Percentiles rank a stretch among this genome's conserved stretches.
Conservation (phyloP, 163 green algal species). For the Chlamydomonas reinhardtii region DNA sequence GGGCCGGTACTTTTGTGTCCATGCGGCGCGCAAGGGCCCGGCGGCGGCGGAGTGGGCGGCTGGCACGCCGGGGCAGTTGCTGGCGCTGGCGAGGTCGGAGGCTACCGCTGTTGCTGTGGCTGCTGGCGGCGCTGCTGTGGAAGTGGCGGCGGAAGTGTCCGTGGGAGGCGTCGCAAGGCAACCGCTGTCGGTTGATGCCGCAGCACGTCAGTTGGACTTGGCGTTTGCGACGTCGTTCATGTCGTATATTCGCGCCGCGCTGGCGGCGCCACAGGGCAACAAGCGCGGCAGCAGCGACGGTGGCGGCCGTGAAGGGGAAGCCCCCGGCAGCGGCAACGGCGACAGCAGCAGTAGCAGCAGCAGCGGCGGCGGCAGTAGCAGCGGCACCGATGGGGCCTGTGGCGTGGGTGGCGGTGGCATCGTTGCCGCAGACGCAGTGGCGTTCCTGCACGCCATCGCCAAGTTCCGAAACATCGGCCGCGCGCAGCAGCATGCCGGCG, state of each 20-base stretch:
- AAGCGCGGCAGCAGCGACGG: no score
- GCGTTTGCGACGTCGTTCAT: not conserved
- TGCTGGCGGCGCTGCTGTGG: not conserved
- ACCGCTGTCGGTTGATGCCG: not conserved
- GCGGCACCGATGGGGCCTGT: no score
- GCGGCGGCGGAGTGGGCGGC: conserved; percentile 3
- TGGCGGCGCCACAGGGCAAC: not conserved
- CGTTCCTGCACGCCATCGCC: not conserved
- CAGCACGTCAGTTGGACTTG: not conserved
- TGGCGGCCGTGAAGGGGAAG: no score
- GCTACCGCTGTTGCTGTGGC: not conserved
- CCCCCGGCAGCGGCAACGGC: no score
- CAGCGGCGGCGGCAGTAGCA: no score
- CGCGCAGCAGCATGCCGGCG: no score
- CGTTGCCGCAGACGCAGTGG: not conserved
- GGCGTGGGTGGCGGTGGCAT: not conserved
- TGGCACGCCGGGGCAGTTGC: not conserved
- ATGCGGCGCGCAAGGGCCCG: not conserved
- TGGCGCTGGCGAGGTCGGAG: not conserved
- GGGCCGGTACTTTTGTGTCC: not conserved
- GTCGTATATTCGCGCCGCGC: conserved; percentile 7
- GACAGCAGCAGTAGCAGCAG: no score
- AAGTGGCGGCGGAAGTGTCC: not conserved
- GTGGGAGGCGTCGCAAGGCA: no score
- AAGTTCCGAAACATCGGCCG: not conserved